A percentile compares a stretch with the other conserved stretches of the same genome.
Evolutionary conservation across 2,329 filamentous ascomycete genomes (phyloP).

Genomic region (Epichloe gansuensis): DNA sequence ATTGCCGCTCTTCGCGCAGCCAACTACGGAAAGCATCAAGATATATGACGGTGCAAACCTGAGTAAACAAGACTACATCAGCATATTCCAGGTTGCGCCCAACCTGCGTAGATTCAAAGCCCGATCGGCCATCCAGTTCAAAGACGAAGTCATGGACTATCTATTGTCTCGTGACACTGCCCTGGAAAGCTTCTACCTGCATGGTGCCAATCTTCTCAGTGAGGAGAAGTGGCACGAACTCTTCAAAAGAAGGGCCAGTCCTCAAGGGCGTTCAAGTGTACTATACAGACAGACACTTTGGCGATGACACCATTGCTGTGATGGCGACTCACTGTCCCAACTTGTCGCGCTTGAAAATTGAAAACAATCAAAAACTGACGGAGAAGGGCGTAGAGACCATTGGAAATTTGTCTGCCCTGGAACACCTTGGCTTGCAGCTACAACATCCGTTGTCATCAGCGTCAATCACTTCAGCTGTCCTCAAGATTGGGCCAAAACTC

Average conservation of each 20-base stretch:
- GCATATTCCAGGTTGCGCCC: constrained; percentile 67
- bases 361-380: constrained; percentile 64
- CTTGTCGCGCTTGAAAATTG: constrained; percentile 65
- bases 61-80: constrained; percentile 61
- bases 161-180: constrained; percentile 58
- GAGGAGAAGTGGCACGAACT: constrained; percentile 63
- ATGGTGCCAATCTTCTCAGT: constrained; percentile 73
- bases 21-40: constrained; percentile 35
- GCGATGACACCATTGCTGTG: constrained; percentile 53
- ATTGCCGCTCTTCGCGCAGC: constrained; percentile 44
- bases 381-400: constrained; percentile 54
- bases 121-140: constrained; percentile 82
- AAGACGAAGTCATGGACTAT: constrained; percentile 72
- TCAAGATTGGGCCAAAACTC: constrained; percentile 51
- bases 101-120: constrained; percentile 60
- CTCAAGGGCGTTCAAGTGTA: constrained; percentile 65
- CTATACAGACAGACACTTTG: constrained; percentile 72
- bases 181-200: constrained; percentile 64
- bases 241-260: constrained; percentile 52
- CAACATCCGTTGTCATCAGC: constrained; percentile 43
- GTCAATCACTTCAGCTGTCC: constrained; percentile 48
- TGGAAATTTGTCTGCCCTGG: constrained; percentile 46
- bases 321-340: constrained; percentile 54
- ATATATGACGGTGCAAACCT: constrained; percentile 54
- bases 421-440: constrained; percentile 65